Conservation (phyloP, 2,329 filamentous ascomycete genomes). For the Colletotrichum brevisporum region DNA sequence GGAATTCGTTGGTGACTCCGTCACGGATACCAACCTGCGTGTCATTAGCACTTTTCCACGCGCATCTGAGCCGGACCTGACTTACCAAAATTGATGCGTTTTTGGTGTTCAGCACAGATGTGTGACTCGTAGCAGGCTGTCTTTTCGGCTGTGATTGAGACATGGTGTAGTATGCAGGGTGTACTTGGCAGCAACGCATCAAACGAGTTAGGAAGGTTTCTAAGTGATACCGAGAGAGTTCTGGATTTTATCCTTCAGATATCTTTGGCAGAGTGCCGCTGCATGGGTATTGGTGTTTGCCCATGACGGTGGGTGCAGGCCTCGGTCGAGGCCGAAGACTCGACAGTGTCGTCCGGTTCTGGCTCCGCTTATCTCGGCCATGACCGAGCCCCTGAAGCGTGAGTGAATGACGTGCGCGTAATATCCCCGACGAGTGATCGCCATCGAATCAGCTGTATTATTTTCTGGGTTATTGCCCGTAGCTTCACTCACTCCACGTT, state of each 20-base stretch:
- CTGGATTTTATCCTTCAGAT: neutral
- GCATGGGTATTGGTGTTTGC: too few relatives aligned
- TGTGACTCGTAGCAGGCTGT: conserved; percentile 40
- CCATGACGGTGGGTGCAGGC: neutral
- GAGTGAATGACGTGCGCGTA: neutral
- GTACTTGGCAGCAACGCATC: neutral
- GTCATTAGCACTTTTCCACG: neutral
- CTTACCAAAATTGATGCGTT: conserved; percentile 44
- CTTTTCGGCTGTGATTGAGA: conserved; percentile 15
- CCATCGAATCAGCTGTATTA: neutral
- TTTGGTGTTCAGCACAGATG: conserved; percentile 44
- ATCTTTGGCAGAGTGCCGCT: neutral
- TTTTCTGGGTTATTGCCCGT: neutral
- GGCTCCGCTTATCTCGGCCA: conserved; percentile 9
- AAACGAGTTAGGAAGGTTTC: neutral
- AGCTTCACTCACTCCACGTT: neutral
- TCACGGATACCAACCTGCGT: conserved; percentile 46
- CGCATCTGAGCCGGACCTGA: neutral
- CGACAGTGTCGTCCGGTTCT: neutral
- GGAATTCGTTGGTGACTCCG: conserved; percentile 45
- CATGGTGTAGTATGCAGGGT: conserved; percentile 10
- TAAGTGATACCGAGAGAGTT: neutral
- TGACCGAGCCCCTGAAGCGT: conserved; percentile 8
- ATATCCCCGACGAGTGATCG: neutral
- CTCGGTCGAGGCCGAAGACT: conserved; percentile 19